Evolutionary conservation across 148 eudicot species (phyloP).

Genomic region (Rhododendron molle): DNA sequence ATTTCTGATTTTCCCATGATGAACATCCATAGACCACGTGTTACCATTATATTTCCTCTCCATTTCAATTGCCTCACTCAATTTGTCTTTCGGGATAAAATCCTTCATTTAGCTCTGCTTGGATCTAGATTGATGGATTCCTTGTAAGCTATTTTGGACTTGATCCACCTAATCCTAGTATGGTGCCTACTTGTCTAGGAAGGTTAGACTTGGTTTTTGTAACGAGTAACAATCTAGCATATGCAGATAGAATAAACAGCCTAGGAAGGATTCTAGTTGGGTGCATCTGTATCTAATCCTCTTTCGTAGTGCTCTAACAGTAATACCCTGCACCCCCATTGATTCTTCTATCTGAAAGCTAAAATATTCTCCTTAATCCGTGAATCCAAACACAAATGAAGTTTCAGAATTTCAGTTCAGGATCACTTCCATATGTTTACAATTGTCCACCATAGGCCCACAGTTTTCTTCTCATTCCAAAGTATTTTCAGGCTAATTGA

Average conservation of each 20-base stretch:
- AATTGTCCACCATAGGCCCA: neutral
- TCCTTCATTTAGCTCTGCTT: neutral
- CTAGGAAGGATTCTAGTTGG: neutral
- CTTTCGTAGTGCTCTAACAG: neutral
- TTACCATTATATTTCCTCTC: neutral
- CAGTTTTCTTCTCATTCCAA: neutral
- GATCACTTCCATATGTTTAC: neutral
- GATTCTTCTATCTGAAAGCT: neutral
- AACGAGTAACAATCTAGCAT: neutral
- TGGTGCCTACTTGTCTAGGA: neutral
- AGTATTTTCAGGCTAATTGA: conserved; percentile 1
- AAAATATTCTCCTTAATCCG: neutral
- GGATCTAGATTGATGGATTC: neutral
- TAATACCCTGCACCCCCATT: neutral
- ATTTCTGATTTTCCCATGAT: neutral
- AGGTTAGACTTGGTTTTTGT: neutral
- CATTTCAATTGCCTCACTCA: neutral
- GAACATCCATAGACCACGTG: neutral
- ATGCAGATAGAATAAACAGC: neutral
- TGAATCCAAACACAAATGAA: neutral
- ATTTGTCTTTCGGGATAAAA: neutral
- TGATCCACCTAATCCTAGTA: neutral
- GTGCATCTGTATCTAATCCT: neutral
- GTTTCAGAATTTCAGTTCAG: conserved; percentile 9
- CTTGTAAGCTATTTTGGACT: neutral